These are phyloP conservation scores for Strobilomyces echinocephalus DNA, from an alignment of 768 basidiomycete genomes.

Conservation along the genomic window DNA sequence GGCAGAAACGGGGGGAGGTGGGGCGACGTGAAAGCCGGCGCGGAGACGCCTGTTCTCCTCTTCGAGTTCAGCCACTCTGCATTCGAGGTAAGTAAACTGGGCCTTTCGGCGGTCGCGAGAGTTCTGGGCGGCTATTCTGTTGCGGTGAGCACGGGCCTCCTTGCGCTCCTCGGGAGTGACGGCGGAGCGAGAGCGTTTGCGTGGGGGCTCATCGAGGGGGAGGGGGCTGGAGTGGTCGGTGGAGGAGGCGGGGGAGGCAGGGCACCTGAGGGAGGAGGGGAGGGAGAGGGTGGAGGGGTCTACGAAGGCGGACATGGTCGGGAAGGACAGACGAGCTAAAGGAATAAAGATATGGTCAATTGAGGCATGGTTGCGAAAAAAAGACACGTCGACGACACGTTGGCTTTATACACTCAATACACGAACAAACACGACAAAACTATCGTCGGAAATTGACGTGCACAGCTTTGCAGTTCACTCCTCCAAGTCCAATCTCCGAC, in stretches of 20 bases:
- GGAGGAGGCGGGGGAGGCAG: conserved; percentile 25
- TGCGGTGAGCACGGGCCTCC: conserved; percentile 85
- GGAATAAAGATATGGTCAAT: conserved; percentile 25
- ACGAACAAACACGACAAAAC: conserved; percentile 23
- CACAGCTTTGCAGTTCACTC: too few species aligned
- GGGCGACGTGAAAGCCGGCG: conserved; percentile 39
- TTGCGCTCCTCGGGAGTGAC: conserved; percentile 70
- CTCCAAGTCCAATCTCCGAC: too few species aligned
- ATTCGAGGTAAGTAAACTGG: conserved; percentile 68
- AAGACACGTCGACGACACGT: conserved; percentile 30
- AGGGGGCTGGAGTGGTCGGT: conserved; percentile 7
- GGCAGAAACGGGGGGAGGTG: conserved; percentile 14
- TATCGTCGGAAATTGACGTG: neutral
- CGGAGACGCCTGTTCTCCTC: conserved; percentile 78
- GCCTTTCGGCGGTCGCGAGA: conserved; percentile 87
- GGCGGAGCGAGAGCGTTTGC: conserved; percentile 70
- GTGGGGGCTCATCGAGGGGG: conserved; percentile 45
- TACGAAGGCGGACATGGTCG: conserved; percentile 30
- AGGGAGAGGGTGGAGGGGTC: conserved; percentile 38
- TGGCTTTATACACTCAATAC: conserved; percentile 28
- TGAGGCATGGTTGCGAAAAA: conserved; percentile 21
- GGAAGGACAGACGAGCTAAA: neutral
- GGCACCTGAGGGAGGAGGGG: conserved; percentile 30
- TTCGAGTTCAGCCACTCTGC: conserved; percentile 66
- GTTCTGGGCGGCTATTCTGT: conserved; percentile 91